phyloP scores from a whole-genome alignment of 106 monocot species.

The Allium sativum region DNA sequence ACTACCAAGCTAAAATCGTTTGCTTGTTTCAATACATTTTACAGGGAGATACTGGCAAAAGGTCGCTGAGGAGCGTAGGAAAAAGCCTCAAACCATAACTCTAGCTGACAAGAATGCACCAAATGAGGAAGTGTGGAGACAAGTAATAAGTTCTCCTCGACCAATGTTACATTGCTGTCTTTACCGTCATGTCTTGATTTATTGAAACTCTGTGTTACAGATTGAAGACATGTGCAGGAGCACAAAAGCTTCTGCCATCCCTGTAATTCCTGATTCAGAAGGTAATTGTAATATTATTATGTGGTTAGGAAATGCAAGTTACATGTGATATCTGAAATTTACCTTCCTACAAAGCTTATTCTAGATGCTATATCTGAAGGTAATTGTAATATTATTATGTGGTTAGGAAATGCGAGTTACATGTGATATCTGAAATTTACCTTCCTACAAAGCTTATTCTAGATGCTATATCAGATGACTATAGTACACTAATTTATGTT shows the following conservation, averaged over 20 bases:
- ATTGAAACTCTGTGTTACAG: conserved; percentile 28
- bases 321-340: too few relatives aligned
- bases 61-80: conserved; percentile 74
- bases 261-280: conserved; percentile 91
- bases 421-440: too few relatives aligned
- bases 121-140: conserved; percentile 98
- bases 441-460: too few relatives aligned
- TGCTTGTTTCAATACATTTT: conserved; percentile 2
- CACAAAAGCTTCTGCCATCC: conserved; percentile 79
- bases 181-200: neutral
- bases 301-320: too few relatives aligned
- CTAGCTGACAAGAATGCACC: conserved; percentile 99
- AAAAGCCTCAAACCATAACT: conserved; percentile 68
- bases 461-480: too few relatives aligned
- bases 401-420: too few relatives aligned
- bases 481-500: too few relatives aligned
- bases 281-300: conserved; percentile 17
- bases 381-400: neutral
- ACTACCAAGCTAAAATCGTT: neutral
- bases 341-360: too few relatives aligned
- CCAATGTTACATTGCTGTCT: neutral
- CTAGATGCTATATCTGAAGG: too few relatives aligned
- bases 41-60: conserved; percentile 94
- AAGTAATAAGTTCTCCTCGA: conserved; percentile 25
- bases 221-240: conserved; percentile 82